Base-by-base conservation (phyloP, 2,329 filamentous ascomycete species). In the Penicillium sp. region DNA sequence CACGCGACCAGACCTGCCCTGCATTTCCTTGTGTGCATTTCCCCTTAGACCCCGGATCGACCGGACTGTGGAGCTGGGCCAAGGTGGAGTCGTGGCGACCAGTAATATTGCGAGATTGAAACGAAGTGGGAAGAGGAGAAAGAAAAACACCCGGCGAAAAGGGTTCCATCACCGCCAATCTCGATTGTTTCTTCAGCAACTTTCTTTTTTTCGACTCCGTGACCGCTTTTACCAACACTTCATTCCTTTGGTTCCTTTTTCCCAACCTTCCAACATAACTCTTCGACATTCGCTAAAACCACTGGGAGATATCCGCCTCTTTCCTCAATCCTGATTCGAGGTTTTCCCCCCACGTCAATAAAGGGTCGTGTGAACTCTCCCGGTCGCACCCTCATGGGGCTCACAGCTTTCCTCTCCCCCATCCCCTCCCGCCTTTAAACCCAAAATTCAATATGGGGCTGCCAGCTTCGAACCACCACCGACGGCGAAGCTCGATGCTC, bases 401-500 rank as follows among this genome's bases (percentile, higher is more conserved):
- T 55, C 43, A 52, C 56, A 60, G 35, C 21, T 57, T 50, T 57
- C 45, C 26, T 44, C 25, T 50, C 45, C 23, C 35, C 39, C 54
- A 26, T 49, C 58, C 52, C 54, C 50, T 61, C 52, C 47, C 35
- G 55, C 39, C n/a, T 58, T 52, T 60, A 60, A 56, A 45, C 54
- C 49, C 9, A 46, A 39, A 42, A 35, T 39, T 25, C 58, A 73
- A 44, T 48, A 76, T 76, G 73, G 72, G 71, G 52, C 60, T 73
- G 53, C 66, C 71, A 27, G 62, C 70, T 47, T 67, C 67, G 44
- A 71, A 65, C 54, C 73, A 75, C 56, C 73, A 76, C 61, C 71
- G 73, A 58, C 70, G 73, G 61, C 72, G 73, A 53, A 76, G 73
- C 62, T 76, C 73, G 48, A 66, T 73, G 49, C 63, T 75, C 51